Base-by-base conservation (phyloP, 768 basidiomycete genomes). In the Omphalotus guepiniiformis region DNA sequence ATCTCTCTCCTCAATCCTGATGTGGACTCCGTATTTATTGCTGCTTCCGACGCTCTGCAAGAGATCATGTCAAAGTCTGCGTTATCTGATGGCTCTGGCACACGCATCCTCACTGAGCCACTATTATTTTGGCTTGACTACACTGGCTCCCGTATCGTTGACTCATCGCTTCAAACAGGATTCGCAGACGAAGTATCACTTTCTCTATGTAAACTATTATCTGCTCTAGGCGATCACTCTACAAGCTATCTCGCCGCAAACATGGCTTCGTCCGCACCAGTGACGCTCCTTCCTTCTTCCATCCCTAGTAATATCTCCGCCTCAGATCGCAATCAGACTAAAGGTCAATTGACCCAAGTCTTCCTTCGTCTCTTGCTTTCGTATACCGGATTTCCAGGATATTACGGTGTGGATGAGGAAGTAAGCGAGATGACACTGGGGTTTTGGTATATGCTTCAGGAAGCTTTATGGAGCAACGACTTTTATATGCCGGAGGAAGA, bases 391-490 rank as follows among this genome's bases (percentile, higher is more conserved):
- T 64, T 71, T 8, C 80, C 83, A 0, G 91, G 90, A 0, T 81
- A 79, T 51, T 90, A 84, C 58, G 88, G 87, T 1, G 75, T 79
- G 0, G 92, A 94, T 39, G 93, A 94, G 60, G 87, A 90, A 40
- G 84, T 88, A 58, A 93, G 88, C 56, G 91, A 94, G 64, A 76
- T 85, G 72, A 87, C 87, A 2, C 75, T 95, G 2, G 80, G 80
- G 1, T 94, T 94, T 57, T 95, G 94, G 87, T 94, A 91, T 53
- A 69, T 90, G 32, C 78, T 95, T 48, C 93, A 95, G 63, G 93
- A 97, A 60, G 80, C 89, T 1, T 62, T 92, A 21, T 92, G 88
- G 88, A 74, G 69, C 28, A 74, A 74, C 11, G 82, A 85, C 43
- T 82, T 72, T 48, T 77, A 77, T 41, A 53, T 69, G 23, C 56